phyloP scores from a whole-genome alignment of 306 rosid genomes.

The Cicer judaicum region DNA sequence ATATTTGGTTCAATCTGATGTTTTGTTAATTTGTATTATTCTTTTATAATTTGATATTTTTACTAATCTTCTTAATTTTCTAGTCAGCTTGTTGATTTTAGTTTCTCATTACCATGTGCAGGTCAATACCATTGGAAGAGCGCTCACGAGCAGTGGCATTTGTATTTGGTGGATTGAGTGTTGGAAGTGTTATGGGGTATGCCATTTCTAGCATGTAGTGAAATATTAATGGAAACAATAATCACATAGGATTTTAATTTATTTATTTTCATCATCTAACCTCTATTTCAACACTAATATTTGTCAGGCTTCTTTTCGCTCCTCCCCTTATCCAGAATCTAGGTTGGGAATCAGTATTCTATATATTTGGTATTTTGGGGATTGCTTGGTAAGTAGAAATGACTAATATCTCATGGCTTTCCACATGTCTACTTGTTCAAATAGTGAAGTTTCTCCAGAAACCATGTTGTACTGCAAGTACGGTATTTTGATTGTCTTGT shows the following conservation, averaged over 20 bases:
- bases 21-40: constrained; percentile 16
- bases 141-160: constrained; percentile 98
- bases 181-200: constrained; percentile 97
- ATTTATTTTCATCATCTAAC: constrained; percentile 35
- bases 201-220: constrained; percentile 37
- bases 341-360: constrained; percentile 96
- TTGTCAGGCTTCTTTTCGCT: constrained; percentile 87
- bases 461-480: constrained; percentile 17
- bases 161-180: constrained; percentile 97
- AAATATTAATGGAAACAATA: neutral
- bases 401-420: constrained; percentile 36
- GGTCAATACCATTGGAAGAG: constrained; percentile 91
- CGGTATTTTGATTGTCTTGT: constrained; percentile 37
- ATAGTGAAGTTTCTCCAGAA: constrained; percentile 30
- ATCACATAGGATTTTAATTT: constrained; percentile 10
- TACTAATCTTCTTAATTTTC: constrained; percentile 30
- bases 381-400: constrained; percentile 77
- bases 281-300: constrained; percentile 44
- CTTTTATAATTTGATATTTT: neutral
- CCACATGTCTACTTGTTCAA: constrained; percentile 18
- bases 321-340: constrained; percentile 88
- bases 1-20: constrained; percentile 34
- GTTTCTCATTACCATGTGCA: constrained; percentile 49
- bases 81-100: constrained; percentile 25
- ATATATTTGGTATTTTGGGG: constrained; percentile 79